Percentiles rank a stretch among this genome's conserved stretches.
Evolutionary conservation across 441 rosid genomes (phyloP).

Genomic region (Adansonia madagascariensis): DNA sequence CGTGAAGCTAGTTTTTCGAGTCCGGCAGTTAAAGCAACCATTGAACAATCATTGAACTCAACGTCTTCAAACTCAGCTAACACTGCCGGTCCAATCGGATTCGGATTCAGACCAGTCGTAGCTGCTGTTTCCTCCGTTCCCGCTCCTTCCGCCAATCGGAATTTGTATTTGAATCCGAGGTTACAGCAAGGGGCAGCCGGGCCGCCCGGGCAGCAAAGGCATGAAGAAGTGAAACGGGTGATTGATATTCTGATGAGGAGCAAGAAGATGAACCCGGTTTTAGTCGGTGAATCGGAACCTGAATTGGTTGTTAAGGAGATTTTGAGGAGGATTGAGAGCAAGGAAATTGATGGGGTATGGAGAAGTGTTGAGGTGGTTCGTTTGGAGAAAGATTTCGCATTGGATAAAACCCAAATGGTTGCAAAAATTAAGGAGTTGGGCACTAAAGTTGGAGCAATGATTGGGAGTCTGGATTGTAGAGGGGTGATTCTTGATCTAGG

Average conservation of each 20-base stretch:
- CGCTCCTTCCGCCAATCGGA: conserved; percentile 39
- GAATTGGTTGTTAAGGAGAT: conserved; percentile 69
- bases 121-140: conserved; percentile 22
- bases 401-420: conserved; percentile 48
- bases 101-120: conserved; percentile 60
- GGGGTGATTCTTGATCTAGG: conserved; percentile 84
- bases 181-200: conserved; percentile 49
- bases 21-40: conserved; percentile 86
- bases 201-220: conserved; percentile 49
- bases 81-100: conserved; percentile 47
- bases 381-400: conserved; percentile 58
- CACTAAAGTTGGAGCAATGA: conserved; percentile 50
- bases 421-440: conserved; percentile 59
- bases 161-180: conserved; percentile 71
- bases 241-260: conserved; percentile 62
- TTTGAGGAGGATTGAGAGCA: conserved; percentile 60
- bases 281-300: conserved; percentile 85
- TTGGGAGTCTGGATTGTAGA: conserved; percentile 45
- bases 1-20: conserved; percentile 97
- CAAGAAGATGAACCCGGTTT: conserved; percentile 81
- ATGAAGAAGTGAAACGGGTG: conserved; percentile 68
- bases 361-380: conserved; percentile 63
- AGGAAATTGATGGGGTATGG: conserved; percentile 61
- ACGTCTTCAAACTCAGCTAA: conserved; percentile 39
- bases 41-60: conserved; percentile 78